phyloP scores from a whole-genome alignment of 495 filamentous ascomycete species.

The Tuber calosporum region DNA sequence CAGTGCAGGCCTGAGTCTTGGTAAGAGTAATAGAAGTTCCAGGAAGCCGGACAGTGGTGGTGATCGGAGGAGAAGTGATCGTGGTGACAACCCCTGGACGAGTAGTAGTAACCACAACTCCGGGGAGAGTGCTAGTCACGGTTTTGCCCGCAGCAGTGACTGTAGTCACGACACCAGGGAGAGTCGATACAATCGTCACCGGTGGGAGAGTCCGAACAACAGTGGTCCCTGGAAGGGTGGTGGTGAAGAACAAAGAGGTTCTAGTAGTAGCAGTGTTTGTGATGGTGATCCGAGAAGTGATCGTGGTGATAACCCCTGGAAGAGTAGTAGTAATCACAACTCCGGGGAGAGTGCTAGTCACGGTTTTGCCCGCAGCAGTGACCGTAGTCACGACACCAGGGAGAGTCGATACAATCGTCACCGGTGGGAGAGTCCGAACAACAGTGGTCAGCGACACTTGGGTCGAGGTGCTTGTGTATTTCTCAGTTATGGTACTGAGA shows the following conservation, averaged over 20 bases:
- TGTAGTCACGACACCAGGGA: conserved; percentile 32
- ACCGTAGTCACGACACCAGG: conserved; percentile 34
- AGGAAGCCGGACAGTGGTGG: conserved; percentile 26
- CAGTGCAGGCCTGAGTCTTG: conserved; percentile 21
- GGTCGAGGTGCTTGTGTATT: not conserved
- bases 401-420: conserved; percentile 24
- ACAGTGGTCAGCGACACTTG: conserved; percentile 12
- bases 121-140: conserved; percentile 26
- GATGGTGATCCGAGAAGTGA: conserved; percentile 22
- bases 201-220: conserved; percentile 30
- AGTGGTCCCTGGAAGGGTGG: conserved; percentile 35
- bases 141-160: conserved; percentile 26
- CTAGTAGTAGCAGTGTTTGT: conserved; percentile 12
- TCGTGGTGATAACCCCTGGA: conserved; percentile 26
- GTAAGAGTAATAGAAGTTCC: conserved; percentile 28
- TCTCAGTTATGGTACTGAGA: not conserved
- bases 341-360: conserved; percentile 27
- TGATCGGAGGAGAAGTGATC: conserved; percentile 31
- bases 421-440: conserved; percentile 26
- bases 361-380: conserved; percentile 21
- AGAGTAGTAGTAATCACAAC: conserved; percentile 30
- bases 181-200: conserved; percentile 19
- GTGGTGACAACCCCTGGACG: conserved; percentile 31
- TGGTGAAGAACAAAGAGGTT: conserved; percentile 30
- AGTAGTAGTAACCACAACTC: conserved; percentile 26